phyloP scores from a whole-genome alignment of 2,329 filamentous ascomycete species.

The Lasiodiplodia theobromae region DNA sequence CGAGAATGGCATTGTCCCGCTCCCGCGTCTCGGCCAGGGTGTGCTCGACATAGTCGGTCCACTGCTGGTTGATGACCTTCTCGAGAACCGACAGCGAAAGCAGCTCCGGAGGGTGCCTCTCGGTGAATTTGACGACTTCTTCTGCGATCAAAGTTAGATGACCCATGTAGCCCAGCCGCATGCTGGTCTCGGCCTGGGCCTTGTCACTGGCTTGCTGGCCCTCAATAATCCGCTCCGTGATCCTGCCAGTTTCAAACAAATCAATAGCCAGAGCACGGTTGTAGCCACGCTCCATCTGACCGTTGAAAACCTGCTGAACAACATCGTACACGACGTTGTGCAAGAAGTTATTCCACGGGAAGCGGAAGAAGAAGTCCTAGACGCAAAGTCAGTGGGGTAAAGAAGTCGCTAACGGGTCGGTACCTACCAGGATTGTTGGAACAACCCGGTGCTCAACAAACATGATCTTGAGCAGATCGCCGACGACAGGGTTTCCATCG shows the following conservation, averaged over 20 bases:
- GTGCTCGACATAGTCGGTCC: slow-evolving; percentile 94
- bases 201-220: slow-evolving; percentile 88
- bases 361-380: slow-evolving; percentile 96
- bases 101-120: slow-evolving; percentile 87
- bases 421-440: slow-evolving; percentile 87
- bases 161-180: slow-evolving; percentile 97
- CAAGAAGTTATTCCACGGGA: slow-evolving; percentile 99
- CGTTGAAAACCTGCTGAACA: slow-evolving; percentile 98
- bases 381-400: neutral
- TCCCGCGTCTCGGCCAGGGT: slow-evolving; percentile 92
- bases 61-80: slow-evolving; percentile 85
- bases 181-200: slow-evolving; percentile 81
- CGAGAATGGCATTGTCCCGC: slow-evolving; percentile 96
- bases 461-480: slow-evolving; percentile 92
- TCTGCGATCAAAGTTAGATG: slow-evolving; percentile 96
- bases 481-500: slow-evolving; percentile 80
- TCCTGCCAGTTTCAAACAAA: slow-evolving; percentile 86
- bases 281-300: slow-evolving; percentile 94
- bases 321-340: slow-evolving; percentile 99
- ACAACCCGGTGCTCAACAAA: slow-evolving; percentile 96
- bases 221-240: slow-evolving; percentile 90
- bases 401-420: neutral
- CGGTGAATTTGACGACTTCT: slow-evolving; percentile 98
- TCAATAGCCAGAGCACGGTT: slow-evolving; percentile 90
- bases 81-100: slow-evolving; percentile 85